phyloP scores from a whole-genome alignment of 352 stramenopile genomes.

The Phytophthora kernoviae region DNA sequence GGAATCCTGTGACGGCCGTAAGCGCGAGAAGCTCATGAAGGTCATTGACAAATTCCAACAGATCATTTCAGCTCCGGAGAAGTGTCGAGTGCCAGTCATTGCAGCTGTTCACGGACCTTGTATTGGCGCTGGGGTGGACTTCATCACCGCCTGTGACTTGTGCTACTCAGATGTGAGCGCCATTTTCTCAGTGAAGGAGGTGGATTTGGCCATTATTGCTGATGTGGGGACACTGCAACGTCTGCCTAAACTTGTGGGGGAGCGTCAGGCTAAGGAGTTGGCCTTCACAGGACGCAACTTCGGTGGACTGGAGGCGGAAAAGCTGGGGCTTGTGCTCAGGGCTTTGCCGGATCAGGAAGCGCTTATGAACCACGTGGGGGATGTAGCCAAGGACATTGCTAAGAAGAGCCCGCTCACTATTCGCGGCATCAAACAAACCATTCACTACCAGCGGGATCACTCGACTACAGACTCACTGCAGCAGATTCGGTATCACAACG shows the following conservation, averaged over 20 bases:
- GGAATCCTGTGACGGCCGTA: slow-evolving; percentile 78
- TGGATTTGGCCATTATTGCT: slow-evolving; percentile 89
- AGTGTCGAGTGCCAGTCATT: slow-evolving; percentile 86
- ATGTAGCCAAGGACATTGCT: slow-evolving; percentile 69
- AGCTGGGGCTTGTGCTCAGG: slow-evolving; percentile 80
- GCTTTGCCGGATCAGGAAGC: slow-evolving; percentile 62
- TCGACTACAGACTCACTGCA: slow-evolving; percentile 74
- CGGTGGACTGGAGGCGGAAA: slow-evolving; percentile 72
- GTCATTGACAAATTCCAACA: slow-evolving; percentile 86
- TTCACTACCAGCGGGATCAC: slow-evolving; percentile 89
- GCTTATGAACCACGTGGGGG: slow-evolving; percentile 56
- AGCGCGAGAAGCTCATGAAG: slow-evolving; percentile 79
- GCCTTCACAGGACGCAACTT: slow-evolving; percentile 87
- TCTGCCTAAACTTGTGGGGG: slow-evolving; percentile 83
- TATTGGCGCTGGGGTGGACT: slow-evolving; percentile 88
- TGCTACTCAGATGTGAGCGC: slow-evolving; percentile 85
- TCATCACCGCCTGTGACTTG: slow-evolving; percentile 88
- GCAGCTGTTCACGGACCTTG: slow-evolving; percentile 79
- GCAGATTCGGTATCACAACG: slow-evolving; percentile 88
- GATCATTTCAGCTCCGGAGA: slow-evolving; percentile 84
- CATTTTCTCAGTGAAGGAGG: slow-evolving; percentile 87
- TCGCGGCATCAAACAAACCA: slow-evolving; percentile 88
- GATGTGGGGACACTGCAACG: slow-evolving; percentile 90
- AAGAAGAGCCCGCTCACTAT: slow-evolving; percentile 87
- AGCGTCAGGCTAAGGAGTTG: slow-evolving; percentile 86